These are phyloP conservation scores for Trametes cinnabarina DNA, from an alignment of 768 basidiomycete species.

Conservation along the genomic window DNA sequence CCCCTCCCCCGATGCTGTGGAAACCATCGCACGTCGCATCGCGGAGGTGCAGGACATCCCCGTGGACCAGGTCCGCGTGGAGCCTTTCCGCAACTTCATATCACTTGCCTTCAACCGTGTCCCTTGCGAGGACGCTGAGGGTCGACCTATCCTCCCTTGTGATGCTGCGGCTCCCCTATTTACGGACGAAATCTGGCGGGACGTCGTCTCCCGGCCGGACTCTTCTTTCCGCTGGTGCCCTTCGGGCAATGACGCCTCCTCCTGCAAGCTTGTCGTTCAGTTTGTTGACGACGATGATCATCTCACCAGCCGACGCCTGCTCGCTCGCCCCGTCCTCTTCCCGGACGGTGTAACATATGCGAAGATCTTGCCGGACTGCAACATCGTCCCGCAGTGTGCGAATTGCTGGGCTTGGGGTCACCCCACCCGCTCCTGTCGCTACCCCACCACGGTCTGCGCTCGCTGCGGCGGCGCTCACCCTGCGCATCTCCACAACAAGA, in stretches of 20 bases:
- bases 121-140: not conserved
- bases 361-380: not conserved
- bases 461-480: not conserved
- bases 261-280: not conserved
- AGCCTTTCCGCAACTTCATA: not conserved
- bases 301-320: not conserved
- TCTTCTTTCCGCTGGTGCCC: not conserved
- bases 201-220: not conserved
- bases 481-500: not conserved
- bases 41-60: not conserved
- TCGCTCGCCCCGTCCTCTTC: not conserved
- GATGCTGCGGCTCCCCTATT: not conserved
- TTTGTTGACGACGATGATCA: not conserved
- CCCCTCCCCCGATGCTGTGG: not conserved
- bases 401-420: not conserved
- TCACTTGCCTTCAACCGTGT: not conserved
- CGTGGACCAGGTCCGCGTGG: not conserved
- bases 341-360: not conserved
- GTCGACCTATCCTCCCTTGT: not conserved
- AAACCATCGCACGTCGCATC: not conserved
- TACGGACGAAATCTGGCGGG: not conserved
- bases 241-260: not conserved
- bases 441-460: not conserved
- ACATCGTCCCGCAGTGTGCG: not conserved
- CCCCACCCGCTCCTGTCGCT: not conserved